These are phyloP conservation scores for Dothiorella sarmentorum DNA, from an alignment of 2,329 filamentous ascomycete genomes.

Conservation along the genomic window DNA sequence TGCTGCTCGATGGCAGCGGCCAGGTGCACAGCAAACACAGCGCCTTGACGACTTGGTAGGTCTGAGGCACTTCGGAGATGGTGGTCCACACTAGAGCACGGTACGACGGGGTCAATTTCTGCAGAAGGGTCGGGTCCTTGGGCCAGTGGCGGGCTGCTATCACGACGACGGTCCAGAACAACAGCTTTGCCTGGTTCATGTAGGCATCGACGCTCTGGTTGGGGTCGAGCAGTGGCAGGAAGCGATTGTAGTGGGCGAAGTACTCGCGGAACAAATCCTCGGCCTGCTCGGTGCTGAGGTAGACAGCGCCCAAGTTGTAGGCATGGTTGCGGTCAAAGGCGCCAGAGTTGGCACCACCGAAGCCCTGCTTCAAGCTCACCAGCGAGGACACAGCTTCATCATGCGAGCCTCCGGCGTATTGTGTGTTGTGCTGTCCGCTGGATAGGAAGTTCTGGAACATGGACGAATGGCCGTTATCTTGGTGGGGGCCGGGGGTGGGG, in stretches of 20 bases:
- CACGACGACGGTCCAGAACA: constrained; percentile 82
- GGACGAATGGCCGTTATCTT: constrained; percentile 36
- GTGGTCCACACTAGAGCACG: constrained; percentile 73
- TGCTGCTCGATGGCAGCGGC: constrained; percentile 79
- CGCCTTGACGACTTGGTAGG: constrained; percentile 77
- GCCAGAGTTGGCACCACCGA: not conserved
- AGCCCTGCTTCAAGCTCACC: constrained; percentile 18
- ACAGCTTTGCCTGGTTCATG: constrained; percentile 70
- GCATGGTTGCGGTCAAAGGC: constrained; percentile 16
- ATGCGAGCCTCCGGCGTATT: constrained; percentile 24
- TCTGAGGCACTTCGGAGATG: constrained; percentile 72
- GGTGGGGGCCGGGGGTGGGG: constrained; percentile 45
- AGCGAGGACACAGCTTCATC: constrained; percentile 18
- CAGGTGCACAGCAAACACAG: constrained; percentile 76
- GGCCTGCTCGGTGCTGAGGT: constrained; percentile 36
- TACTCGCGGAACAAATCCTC: constrained; percentile 67
- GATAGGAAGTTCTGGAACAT: constrained; percentile 15
- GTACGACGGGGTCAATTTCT: constrained; percentile 62
- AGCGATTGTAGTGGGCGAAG: constrained; percentile 73
- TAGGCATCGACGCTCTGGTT: constrained; percentile 64
- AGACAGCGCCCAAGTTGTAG: constrained; percentile 16
- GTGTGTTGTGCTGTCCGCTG: constrained; percentile 17
- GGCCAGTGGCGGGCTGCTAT: constrained; percentile 70
- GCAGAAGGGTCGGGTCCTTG: constrained; percentile 61
- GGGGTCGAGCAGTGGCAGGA: constrained; percentile 70